A percentile compares a stretch with the other conserved stretches of the same genome.
These are phyloP conservation scores for Boletus insuetus DNA, from an alignment of 768 basidiomycete species.

Conservation along the genomic window DNA sequence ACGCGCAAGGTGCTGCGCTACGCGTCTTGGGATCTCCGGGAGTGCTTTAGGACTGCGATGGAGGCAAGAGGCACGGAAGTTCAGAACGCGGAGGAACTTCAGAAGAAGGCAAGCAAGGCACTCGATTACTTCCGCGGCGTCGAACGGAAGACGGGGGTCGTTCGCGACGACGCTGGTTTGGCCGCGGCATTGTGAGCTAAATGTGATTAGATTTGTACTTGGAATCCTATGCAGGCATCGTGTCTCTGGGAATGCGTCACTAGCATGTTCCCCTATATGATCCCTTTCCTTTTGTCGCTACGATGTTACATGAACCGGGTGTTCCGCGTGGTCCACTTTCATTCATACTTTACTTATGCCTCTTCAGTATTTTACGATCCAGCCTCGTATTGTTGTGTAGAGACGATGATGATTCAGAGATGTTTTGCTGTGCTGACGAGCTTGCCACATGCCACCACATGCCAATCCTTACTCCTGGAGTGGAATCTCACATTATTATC, in stretches of 20 bases:
- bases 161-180: conserved; percentile 31
- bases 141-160: conserved; percentile 42
- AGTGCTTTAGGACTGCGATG: conserved; percentile 76
- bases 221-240: background rate
- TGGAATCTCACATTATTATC: too few relatives aligned
- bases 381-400: background rate
- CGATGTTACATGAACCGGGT: background rate
- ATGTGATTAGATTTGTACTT: background rate
- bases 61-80: conserved; percentile 81
- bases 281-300: conserved; percentile 2
- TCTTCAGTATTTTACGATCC: conserved; percentile 10
- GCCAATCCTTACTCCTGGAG: too few relatives aligned
- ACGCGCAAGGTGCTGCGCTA: conserved; percentile 90
- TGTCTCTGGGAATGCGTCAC: background rate
- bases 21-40: conserved; percentile 86
- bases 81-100: conserved; percentile 68
- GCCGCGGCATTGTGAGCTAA: conserved; percentile 6
- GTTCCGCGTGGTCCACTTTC: conserved; percentile 6
- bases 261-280: background rate
- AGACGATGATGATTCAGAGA: background rate
- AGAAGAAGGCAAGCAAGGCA: conserved; percentile 67
- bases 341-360: conserved; percentile 8
- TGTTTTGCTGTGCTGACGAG: too few relatives aligned
- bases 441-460: too few relatives aligned
- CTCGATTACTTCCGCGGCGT: conserved; percentile 65